Evolutionary conservation across 1,284 basidiomycete genomes (phyloP).

Genomic region (Trametes polyzona): DNA sequence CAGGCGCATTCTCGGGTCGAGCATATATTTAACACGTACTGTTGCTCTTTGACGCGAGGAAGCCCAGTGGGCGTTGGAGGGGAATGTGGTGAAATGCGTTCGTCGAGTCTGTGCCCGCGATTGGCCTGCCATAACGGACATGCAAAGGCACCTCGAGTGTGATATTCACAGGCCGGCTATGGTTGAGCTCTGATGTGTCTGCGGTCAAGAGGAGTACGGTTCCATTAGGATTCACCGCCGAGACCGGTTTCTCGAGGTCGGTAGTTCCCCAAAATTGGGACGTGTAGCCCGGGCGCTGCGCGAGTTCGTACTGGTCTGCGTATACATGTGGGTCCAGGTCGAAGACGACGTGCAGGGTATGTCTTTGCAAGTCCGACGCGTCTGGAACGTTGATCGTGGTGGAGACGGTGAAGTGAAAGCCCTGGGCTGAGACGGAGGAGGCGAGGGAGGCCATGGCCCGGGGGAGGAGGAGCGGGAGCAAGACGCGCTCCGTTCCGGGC

Average conservation of each 20-base stretch:
- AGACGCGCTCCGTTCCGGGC: conserved; percentile 11
- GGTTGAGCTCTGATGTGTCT: background rate
- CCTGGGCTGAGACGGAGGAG: conserved; percentile 23
- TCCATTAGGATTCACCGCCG: conserved; percentile 40
- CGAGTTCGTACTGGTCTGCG: conserved; percentile 57
- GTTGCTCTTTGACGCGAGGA: conserved; percentile 41
- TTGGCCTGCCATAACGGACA: conserved; percentile 48
- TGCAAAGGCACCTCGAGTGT: conserved; percentile 52
- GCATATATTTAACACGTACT: conserved; percentile 15
- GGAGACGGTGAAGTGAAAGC: conserved; percentile 37
- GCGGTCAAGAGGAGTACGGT: conserved; percentile 46
- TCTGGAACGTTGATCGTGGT: conserved; percentile 19
- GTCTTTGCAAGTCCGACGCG: conserved; percentile 25
- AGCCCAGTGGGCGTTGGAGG: conserved; percentile 43
- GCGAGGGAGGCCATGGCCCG: conserved; percentile 17
- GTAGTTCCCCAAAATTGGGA: conserved; percentile 46
- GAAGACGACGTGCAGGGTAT: conserved; percentile 46
- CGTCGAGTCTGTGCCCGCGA: background rate
- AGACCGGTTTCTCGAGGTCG: conserved; percentile 54
- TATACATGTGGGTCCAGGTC: conserved; percentile 50
- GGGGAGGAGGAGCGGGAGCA: conserved; percentile 14
- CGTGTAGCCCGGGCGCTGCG: conserved; percentile 45
- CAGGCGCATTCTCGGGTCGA: background rate
- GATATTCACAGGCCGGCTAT: conserved; percentile 11
- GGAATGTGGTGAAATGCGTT: conserved; percentile 29